These are phyloP conservation scores for Termitomyces sp. DNA, from an alignment of 768 basidiomycete species.

Conservation along the genomic window DNA sequence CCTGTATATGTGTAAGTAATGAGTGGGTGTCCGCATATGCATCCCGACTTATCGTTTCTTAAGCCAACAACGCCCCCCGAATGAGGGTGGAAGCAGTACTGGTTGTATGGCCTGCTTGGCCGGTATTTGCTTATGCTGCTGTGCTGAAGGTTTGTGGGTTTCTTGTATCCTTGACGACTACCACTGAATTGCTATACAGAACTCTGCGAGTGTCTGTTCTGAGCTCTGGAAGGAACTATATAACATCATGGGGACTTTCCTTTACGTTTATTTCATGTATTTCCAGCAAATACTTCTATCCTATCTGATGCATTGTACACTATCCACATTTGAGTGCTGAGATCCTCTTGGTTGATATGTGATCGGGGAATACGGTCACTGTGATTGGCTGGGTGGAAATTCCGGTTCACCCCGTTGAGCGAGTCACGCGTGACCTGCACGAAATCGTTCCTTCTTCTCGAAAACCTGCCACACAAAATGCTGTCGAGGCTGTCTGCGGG, in stretches of 20 bases:
- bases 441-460: constrained; percentile 29
- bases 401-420: constrained; percentile 46
- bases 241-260: not conserved
- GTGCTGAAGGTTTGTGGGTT: constrained; percentile 52
- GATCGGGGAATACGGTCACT: constrained; percentile 16
- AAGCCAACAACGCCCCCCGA: constrained; percentile 50
- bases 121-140: constrained; percentile 60
- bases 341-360: not conserved
- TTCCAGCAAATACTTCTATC: constrained; percentile 1
- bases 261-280: constrained; percentile 3
- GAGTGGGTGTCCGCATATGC: not conserved
- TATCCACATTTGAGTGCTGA: not conserved
- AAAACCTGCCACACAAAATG: constrained; percentile 60
- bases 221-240: constrained; percentile 1
- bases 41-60: not conserved
- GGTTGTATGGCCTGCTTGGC: constrained; percentile 65
- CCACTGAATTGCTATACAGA: constrained; percentile 33
- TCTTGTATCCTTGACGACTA: not conserved
- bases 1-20: constrained; percentile 69
- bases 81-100: constrained; percentile 32
- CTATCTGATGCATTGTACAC: not conserved
- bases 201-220: constrained; percentile 72
- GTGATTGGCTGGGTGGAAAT: constrained; percentile 27
- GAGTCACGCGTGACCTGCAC: constrained; percentile 41
- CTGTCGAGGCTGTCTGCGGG: constrained; percentile 76